Evolutionary conservation across 2,329 filamentous ascomycete genomes (phyloP).

Genomic region (Neopestalotiopsis sp.): DNA sequence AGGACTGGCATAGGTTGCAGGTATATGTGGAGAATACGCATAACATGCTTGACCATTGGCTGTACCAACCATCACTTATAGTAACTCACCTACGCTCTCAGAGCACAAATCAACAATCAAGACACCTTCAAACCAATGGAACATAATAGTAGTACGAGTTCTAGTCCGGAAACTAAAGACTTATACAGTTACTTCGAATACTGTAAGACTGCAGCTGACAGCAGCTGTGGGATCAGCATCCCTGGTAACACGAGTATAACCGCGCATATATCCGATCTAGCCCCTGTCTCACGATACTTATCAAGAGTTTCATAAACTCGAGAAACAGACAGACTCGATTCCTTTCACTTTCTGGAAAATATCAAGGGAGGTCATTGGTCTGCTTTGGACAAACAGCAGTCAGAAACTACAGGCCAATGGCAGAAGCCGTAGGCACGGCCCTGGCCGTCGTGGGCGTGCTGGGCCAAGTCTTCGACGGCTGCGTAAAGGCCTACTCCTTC

Average conservation of each 20-base stretch:
- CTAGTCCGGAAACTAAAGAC: too few species aligned
- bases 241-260: not conserved
- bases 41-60: too few species aligned
- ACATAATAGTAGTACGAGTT: too few species aligned
- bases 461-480: constrained; percentile 53
- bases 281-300: not conserved
- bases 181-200: too few species aligned
- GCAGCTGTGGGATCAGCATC: not conserved
- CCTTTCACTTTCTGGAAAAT: too few species aligned
- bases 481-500: constrained; percentile 51
- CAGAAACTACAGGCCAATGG: constrained; percentile 29
- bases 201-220: not conserved
- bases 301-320: not conserved
- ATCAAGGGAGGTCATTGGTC: too few species aligned
- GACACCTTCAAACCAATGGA: too few species aligned
- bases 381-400: not conserved
- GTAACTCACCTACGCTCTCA: too few species aligned
- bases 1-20: too few species aligned
- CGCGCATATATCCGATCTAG: not conserved
- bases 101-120: too few species aligned
- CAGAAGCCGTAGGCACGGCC: constrained; percentile 48
- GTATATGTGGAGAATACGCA: too few species aligned
- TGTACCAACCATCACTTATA: too few species aligned
- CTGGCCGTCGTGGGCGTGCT: constrained; percentile 50
- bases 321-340: not conserved